Evolutionary conservation across 2,329 filamentous ascomycete genomes (phyloP).

Genomic region (Ophiocordyceps camponoti-saundersi): DNA sequence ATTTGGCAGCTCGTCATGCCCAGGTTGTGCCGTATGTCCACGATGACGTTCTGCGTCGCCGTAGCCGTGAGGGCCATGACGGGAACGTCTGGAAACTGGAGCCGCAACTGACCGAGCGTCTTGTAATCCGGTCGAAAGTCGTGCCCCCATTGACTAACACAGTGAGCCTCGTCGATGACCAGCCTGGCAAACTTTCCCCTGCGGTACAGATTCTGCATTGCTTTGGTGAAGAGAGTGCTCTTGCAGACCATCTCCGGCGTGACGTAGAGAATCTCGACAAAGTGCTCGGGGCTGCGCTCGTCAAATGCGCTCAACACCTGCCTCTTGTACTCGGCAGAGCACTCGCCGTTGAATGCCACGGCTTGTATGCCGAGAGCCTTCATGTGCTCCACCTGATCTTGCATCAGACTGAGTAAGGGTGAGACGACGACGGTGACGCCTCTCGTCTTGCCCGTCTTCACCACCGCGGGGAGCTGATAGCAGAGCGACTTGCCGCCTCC

Average conservation of each 20-base stretch:
- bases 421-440: constrained; percentile 94
- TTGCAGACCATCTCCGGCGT: constrained; percentile 94
- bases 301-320: constrained; percentile 49
- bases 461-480: constrained; percentile 82
- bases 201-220: constrained; percentile 49
- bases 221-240: constrained; percentile 49
- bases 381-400: constrained; percentile 84
- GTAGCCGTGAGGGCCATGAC: constrained; percentile 93
- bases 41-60: constrained; percentile 80
- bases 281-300: constrained; percentile 50
- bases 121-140: constrained; percentile 97
- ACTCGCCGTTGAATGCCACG: constrained; percentile 66
- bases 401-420: constrained; percentile 86
- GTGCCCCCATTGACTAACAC: constrained; percentile 97
- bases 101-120: constrained; percentile 56
- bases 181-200: constrained; percentile 66
- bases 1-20: constrained; percentile 60
- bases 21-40: constrained; percentile 86
- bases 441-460: constrained; percentile 61
- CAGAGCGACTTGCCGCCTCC: constrained; percentile 94
- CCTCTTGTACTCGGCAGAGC: constrained; percentile 41
- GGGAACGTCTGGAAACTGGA: constrained; percentile 60
- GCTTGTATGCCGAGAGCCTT: constrained; percentile 60
- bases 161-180: constrained; percentile 98
- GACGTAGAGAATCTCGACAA: constrained; percentile 78